These are phyloP conservation scores for Vaccinium corymbosum DNA, from an alignment of 148 eudicot species.

Conservation along the genomic window DNA sequence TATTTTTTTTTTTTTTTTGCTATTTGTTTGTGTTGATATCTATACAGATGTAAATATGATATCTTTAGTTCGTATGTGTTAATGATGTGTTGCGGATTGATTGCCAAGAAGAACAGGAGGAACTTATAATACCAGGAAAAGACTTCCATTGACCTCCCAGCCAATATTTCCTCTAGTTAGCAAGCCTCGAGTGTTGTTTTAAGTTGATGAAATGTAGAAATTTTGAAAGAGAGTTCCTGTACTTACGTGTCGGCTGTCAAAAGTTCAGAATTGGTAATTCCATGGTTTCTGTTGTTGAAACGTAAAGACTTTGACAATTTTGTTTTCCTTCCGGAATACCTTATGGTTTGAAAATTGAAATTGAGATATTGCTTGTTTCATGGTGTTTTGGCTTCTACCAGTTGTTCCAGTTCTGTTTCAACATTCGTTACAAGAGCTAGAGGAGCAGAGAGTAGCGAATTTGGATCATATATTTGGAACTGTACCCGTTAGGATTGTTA, in stretches of 20 bases:
- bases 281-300: not conserved
- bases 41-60: not conserved
- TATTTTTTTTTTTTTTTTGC: not conserved
- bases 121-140: not conserved
- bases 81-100: not conserved
- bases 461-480: slow-evolving; percentile 79
- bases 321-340: not conserved
- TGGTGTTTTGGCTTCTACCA: slow-evolving; percentile 25
- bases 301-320: not conserved
- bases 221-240: not conserved
- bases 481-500: slow-evolving; percentile 71
- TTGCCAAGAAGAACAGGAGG: not conserved
- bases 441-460: slow-evolving; percentile 69
- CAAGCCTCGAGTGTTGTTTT: not conserved
- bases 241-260: not conserved
- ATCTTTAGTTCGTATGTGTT: not conserved
- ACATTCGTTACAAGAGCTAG: slow-evolving; percentile 71
- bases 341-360: not conserved
- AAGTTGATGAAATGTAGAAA: not conserved
- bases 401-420: slow-evolving; percentile 92
- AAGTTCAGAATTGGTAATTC: not conserved
- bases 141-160: too few species aligned
- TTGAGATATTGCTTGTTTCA: not conserved
- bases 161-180: too few species aligned
- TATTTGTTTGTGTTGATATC: not conserved